A percentile compares a stretch with the other conserved stretches of the same genome.
phyloP scores from a whole-genome alignment of 1,284 basidiomycete species.

The Apiotrichum akiyoshidainum region DNA sequence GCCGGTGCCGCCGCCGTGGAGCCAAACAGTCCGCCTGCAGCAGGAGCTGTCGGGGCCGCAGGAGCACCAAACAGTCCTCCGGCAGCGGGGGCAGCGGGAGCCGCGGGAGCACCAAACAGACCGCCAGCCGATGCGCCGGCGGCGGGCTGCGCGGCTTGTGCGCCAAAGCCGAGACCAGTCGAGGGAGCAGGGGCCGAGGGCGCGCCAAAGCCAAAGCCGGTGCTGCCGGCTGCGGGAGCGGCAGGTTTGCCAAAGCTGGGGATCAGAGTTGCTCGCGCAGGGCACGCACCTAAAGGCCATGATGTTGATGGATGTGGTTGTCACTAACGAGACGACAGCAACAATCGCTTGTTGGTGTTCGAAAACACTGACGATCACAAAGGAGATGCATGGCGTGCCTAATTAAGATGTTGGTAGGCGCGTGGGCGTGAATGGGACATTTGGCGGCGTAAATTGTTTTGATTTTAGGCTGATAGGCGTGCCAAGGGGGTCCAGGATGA shows the following conservation, averaged over 20 bases:
- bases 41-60: conserved; percentile 7
- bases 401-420: too few relatives aligned
- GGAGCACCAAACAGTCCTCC: conserved; percentile 22
- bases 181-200: background rate
- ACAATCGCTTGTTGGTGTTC: background rate
- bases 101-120: too few relatives aligned
- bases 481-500: too few relatives aligned
- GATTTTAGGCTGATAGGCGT: too few relatives aligned
- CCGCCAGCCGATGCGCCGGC: too few relatives aligned
- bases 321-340: background rate
- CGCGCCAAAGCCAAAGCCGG: conserved; percentile 22
- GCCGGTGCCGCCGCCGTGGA: conserved; percentile 3
- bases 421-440: too few relatives aligned
- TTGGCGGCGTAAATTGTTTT: too few relatives aligned
- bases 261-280: conserved; percentile 2
- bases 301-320: background rate
- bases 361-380: background rate
- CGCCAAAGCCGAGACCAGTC: conserved; percentile 1
- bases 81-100: background rate
- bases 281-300: conserved; percentile 1
- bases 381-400: too few relatives aligned
- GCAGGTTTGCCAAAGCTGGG: conserved; percentile 7
- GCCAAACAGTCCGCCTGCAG: conserved; percentile 19
- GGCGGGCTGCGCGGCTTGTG: background rate
- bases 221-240: conserved; percentile 4